These are phyloP conservation scores for Lepidium aucheri DNA, from an alignment of 345 rosid species.

Conservation along the genomic window DNA sequence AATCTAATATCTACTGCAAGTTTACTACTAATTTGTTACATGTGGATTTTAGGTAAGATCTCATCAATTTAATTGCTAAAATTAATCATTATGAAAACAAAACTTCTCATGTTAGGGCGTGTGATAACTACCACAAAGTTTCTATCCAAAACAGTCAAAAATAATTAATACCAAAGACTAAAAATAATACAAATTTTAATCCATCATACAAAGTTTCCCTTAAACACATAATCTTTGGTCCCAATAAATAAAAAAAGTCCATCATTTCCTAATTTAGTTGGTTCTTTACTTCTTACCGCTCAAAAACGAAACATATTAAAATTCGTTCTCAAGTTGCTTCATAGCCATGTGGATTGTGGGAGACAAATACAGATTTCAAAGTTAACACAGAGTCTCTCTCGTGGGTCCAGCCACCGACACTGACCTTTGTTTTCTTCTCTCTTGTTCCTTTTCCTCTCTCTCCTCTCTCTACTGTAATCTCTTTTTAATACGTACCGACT, in stretches of 20 bases:
- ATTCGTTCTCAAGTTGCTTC: background rate
- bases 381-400: constrained; percentile 8
- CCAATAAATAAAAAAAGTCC: background rate
- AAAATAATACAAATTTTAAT: background rate
- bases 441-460: background rate
- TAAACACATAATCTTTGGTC: background rate
- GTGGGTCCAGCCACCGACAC: constrained; percentile 57
- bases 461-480: background rate
- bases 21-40: too few species aligned
- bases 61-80: too few species aligned
- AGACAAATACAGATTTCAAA: constrained; percentile 19
- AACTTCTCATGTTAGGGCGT: background rate
- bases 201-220: background rate
- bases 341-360: constrained; percentile 17
- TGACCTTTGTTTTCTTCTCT: constrained; percentile 17
- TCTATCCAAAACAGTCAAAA: background rate
- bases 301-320: constrained; percentile 18
- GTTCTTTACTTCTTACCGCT: background rate
- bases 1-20: too few species aligned
- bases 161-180: background rate
- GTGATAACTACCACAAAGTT: background rate
- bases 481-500: constrained; percentile 15
- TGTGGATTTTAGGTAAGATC: too few species aligned
- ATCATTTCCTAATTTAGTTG: background rate
- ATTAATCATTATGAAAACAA: too few species aligned